These are phyloP conservation scores for Capsicum chinense DNA, from an alignment of 257 asterid species.

Conservation along the genomic window DNA sequence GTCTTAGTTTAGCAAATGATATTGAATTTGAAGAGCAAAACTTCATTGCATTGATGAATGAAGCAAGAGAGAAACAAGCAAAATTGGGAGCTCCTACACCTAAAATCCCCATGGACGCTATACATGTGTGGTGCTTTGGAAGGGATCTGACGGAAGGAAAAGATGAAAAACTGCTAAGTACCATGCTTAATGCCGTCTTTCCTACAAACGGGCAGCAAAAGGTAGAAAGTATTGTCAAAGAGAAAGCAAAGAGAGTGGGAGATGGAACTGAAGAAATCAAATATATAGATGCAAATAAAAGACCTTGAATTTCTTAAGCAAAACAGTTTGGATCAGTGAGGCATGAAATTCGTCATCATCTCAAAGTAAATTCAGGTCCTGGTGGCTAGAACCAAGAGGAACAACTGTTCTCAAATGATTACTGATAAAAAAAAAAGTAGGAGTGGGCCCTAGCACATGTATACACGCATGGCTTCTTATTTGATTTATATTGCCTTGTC, in stretches of 20 bases:
- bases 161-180: constrained; percentile 58
- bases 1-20: too few species aligned
- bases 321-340: constrained; percentile 25
- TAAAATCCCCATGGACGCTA: constrained; percentile 75
- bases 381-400: too few species aligned
- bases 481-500: too few species aligned
- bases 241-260: constrained; percentile 64
- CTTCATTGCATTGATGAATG: too few species aligned
- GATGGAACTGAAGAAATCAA: constrained; percentile 73
- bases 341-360: background rate
- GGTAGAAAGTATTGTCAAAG: constrained; percentile 63
- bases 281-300: constrained; percentile 77
- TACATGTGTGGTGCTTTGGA: constrained; percentile 62
- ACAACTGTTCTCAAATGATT: too few species aligned
- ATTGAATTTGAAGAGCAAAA: too few species aligned
- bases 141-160: constrained; percentile 53
- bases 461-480: too few species aligned
- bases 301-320: constrained; percentile 81
- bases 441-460: too few species aligned
- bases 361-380: too few species aligned
- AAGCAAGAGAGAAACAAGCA: constrained; percentile 55
- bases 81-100: constrained; percentile 57
- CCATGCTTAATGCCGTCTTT: constrained; percentile 73
- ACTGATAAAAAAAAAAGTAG: too few species aligned
- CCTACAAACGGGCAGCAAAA: constrained; percentile 59